Evolutionary conservation across 768 basidiomycete genomes (phyloP).

Genomic region (Steccherinum ochraceum): DNA sequence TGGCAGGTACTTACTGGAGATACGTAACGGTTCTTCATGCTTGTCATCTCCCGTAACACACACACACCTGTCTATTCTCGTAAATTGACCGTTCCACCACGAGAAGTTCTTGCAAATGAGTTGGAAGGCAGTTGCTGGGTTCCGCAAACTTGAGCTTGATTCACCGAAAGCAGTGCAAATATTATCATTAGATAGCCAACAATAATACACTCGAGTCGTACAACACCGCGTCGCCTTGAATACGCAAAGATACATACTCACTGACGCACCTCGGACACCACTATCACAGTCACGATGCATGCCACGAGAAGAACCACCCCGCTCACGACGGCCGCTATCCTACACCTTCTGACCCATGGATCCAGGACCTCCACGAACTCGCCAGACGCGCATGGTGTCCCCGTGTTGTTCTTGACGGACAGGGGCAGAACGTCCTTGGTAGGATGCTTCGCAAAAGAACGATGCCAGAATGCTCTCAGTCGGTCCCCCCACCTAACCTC

Average conservation of each 20-base stretch:
- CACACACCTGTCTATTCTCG: no score
- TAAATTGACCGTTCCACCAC: no score
- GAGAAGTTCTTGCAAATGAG: no score
- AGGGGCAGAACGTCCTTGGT: constrained; percentile 1
- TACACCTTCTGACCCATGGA: constrained; percentile 39
- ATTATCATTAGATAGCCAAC: no score
- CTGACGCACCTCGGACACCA: constrained; percentile 19
- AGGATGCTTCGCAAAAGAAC: not conserved
- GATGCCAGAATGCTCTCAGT: constrained; percentile 8
- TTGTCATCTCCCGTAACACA: no score
- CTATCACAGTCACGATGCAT: constrained; percentile 44
- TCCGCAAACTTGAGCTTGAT: no score
- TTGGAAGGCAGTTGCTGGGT: no score
- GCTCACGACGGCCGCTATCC: constrained; percentile 55
- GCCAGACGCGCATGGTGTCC: not conserved
- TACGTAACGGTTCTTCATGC: no score
- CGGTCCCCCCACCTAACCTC: constrained; percentile 6
- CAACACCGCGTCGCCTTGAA: no score
- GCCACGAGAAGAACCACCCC: constrained; percentile 41
- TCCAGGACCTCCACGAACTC: constrained; percentile 19
- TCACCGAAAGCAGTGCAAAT: no score
- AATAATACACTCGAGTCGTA: no score
- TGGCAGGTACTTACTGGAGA: no score
- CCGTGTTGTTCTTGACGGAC: not conserved
- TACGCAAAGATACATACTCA: not conserved